Conservation (phyloP, 768 basidiomycete genomes). For the Chalciporus piperatus region DNA sequence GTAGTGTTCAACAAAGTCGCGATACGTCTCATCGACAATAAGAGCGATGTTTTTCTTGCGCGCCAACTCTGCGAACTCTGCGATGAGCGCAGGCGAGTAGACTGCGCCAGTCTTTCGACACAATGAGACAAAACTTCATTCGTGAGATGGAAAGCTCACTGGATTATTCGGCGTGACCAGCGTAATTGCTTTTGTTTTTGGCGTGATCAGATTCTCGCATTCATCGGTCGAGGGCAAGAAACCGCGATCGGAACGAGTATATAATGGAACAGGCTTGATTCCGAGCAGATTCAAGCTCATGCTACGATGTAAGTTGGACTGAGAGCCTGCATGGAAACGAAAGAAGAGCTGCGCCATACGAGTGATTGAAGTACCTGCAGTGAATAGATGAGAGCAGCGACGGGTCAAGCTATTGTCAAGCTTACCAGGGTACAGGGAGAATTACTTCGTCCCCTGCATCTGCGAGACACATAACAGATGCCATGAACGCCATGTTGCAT, state of each 20-base stretch:
- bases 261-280: slow-evolving; percentile 55
- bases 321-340: not conserved
- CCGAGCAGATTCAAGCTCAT: slow-evolving; percentile 69
- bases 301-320: slow-evolving; percentile 29
- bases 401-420: not conserved
- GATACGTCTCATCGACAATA: slow-evolving; percentile 86
- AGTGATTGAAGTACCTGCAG: slow-evolving; percentile 64
- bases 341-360: slow-evolving; percentile 33
- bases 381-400: not conserved
- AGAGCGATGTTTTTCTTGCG: slow-evolving; percentile 54
- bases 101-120: slow-evolving; percentile 59
- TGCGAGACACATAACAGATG: slow-evolving; percentile 60
- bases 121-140: not conserved
- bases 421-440: slow-evolving; percentile 67
- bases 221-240: slow-evolving; percentile 59
- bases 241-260: slow-evolving; percentile 45
- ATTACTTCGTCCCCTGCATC: slow-evolving; percentile 70
- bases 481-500: slow-evolving; percentile 71
- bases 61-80: slow-evolving; percentile 60
- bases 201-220: slow-evolving; percentile 51
- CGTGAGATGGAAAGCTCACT: slow-evolving; percentile 31
- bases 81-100: slow-evolving; percentile 56
- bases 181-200: slow-evolving; percentile 63
- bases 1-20: slow-evolving; percentile 62
- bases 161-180: slow-evolving; percentile 81